Percentiles rank a stretch among this genome's conserved stretches.
phyloP scores from a whole-genome alignment of 495 filamentous ascomycete species.

The Podospora fimiseda region DNA sequence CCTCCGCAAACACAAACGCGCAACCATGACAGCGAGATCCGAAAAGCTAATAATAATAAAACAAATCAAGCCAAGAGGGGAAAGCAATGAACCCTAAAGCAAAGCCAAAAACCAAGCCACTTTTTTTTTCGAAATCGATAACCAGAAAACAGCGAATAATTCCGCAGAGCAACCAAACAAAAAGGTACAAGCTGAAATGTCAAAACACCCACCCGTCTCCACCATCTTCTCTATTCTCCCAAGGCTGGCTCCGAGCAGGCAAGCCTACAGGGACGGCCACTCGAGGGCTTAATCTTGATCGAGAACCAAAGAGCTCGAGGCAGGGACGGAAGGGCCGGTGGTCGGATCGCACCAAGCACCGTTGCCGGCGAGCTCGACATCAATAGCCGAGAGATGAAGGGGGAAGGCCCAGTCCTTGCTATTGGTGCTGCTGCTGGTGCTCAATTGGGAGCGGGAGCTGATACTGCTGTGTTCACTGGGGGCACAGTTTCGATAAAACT shows the following conservation, averaged over 20 bases:
- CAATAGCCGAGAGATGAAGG: background rate
- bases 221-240: too few species aligned
- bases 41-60: too few species aligned
- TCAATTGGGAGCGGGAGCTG: background rate
- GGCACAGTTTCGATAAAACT: background rate
- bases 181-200: too few species aligned
- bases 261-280: background rate
- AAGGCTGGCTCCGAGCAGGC: too few species aligned
- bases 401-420: background rate
- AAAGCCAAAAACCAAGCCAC: background rate
- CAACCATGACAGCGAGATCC: background rate
- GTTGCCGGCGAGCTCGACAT: background rate
- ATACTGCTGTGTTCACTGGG: background rate
- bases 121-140: too few species aligned
- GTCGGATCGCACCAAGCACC: background rate
- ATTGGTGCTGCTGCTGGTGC: background rate
- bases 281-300: background rate
- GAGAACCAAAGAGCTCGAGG: background rate
- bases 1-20: background rate
- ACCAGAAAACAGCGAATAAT: too few species aligned
- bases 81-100: background rate
- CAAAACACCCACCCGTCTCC: background rate
- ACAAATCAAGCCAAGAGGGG: too few species aligned
- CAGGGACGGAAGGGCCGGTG: background rate
- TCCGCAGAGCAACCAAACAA: too few species aligned